phyloP scores from a whole-genome alignment of 2,329 filamentous ascomycete genomes.

The Diaporthe destruens region DNA sequence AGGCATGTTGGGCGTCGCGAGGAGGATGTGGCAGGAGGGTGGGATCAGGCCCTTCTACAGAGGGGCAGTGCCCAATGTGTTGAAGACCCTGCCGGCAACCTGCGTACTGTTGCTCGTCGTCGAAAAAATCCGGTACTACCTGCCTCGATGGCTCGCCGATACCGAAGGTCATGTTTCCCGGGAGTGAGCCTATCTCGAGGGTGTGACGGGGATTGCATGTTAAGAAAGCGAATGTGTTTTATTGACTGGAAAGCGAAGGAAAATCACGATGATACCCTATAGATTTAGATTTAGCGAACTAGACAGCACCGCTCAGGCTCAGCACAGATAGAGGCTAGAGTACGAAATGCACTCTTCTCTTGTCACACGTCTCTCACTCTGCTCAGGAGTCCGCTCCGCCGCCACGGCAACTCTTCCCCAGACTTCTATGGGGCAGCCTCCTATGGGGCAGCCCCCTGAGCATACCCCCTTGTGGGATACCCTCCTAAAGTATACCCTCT shows the following conservation, averaged over 20 bases:
- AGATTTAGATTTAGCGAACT: slow-evolving; percentile 25
- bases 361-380: neutral
- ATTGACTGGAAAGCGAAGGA: slow-evolving; percentile 1
- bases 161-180: neutral
- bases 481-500: too few relatives aligned
- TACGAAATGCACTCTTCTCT: neutral
- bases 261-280: slow-evolving; percentile 20
- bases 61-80: slow-evolving; percentile 87
- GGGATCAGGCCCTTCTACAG: slow-evolving; percentile 90
- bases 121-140: slow-evolving; percentile 86
- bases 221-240: neutral
- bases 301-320: slow-evolving; percentile 14
- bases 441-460: too few relatives aligned
- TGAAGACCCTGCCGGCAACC: slow-evolving; percentile 92
- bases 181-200: neutral
- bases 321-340: neutral
- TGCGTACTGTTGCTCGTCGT: slow-evolving; percentile 98
- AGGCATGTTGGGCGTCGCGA: slow-evolving; percentile 77
- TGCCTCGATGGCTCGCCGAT: slow-evolving; percentile 59
- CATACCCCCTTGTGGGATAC: too few relatives aligned
- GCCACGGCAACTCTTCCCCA: too few relatives aligned
- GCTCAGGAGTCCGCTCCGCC: too few relatives aligned
- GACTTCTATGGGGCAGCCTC: too few relatives aligned
- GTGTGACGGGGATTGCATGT: neutral
- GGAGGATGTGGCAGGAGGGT: slow-evolving; percentile 82